Conservation (phyloP, 768 basidiomycete genomes). For the Psilocybe cubensis region DNA sequence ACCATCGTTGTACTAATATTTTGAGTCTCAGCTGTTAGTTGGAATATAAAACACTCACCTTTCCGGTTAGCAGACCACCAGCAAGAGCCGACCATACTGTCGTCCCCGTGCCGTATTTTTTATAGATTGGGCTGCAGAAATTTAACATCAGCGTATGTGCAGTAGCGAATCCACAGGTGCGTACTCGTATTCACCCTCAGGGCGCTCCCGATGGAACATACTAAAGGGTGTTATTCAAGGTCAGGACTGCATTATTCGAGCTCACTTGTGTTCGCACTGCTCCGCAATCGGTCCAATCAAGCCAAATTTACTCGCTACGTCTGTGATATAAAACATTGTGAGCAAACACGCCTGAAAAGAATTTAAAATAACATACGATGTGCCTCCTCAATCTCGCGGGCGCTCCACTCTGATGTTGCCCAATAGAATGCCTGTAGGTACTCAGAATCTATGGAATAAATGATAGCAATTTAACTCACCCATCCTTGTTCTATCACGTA, state of each 20-base stretch:
- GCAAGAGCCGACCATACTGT: slow-evolving; percentile 79
- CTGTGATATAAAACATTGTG: slow-evolving; percentile 30
- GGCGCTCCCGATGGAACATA: slow-evolving; percentile 77
- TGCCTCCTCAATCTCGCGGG: slow-evolving; percentile 69
- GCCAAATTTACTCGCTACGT: slow-evolving; percentile 67
- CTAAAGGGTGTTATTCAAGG: slow-evolving; percentile 30
- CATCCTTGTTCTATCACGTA: slow-evolving; percentile 74
- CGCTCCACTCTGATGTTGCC: slow-evolving; percentile 82
- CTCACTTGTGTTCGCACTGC: slow-evolving; percentile 74
- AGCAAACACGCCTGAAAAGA: not conserved
- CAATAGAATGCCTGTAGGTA: slow-evolving; percentile 60
- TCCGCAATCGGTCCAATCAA: slow-evolving; percentile 76
- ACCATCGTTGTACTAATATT: slow-evolving; percentile 66
- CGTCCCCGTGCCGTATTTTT: slow-evolving; percentile 67
- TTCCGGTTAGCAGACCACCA: slow-evolving; percentile 78
- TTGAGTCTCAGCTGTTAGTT: not conserved
- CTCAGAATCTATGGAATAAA: not conserved
- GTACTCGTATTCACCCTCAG: slow-evolving; percentile 80
- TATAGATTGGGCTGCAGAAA: slow-evolving; percentile 55
- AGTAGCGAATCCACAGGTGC: slow-evolving; percentile 15
- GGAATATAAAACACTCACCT: slow-evolving; percentile 40
- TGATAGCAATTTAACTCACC: slow-evolving; percentile 34
- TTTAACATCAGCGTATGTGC: not conserved
- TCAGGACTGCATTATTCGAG: not conserved
- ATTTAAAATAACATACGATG: slow-evolving; percentile 44